Conservation (phyloP, 768 basidiomycete genomes). For the Leccinum pellstonianum region DNA sequence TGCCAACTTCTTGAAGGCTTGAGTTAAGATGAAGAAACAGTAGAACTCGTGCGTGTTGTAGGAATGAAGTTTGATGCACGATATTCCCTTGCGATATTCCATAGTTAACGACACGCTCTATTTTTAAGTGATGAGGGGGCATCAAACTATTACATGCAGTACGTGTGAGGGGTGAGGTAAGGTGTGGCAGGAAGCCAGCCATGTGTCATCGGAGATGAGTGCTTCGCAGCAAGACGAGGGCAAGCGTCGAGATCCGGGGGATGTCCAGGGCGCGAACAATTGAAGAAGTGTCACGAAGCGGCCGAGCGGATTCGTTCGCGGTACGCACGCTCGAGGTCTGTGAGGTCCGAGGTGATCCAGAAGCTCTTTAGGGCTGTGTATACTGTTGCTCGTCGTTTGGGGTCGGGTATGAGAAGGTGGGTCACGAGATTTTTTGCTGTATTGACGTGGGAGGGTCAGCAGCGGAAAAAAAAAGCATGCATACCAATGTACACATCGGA, state of each 20-base stretch:
- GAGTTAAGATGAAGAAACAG: not conserved
- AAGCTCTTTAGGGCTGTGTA: constrained; percentile 53
- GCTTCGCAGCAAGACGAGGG: not conserved
- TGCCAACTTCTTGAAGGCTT: constrained; percentile 82
- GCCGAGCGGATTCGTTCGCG: constrained; percentile 45
- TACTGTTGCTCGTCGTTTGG: constrained; percentile 60
- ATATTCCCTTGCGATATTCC: not conserved
- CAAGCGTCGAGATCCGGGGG: not conserved
- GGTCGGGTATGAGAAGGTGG: constrained; percentile 60
- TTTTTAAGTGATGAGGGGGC: not conserved
- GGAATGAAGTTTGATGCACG: constrained; percentile 6
- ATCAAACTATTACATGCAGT: constrained; percentile 1
- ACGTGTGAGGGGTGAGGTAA: constrained; percentile 3
- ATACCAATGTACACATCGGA: not conserved
- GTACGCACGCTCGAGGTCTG: constrained; percentile 62
- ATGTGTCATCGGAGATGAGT: constrained; percentile 3
- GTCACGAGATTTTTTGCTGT: constrained; percentile 56
- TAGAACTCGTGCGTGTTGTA: constrained; percentile 4
- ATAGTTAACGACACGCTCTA: not conserved
- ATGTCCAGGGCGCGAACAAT: not conserved
- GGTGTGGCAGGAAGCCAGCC: not conserved
- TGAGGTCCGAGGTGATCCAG: constrained; percentile 68
- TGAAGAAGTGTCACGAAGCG: constrained; percentile 10
- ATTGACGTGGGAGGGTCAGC: constrained; percentile 7
- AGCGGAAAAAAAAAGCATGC: not conserved